Conservation (phyloP, 139 green algal genomes). For the Penium margaritaceum region DNA sequence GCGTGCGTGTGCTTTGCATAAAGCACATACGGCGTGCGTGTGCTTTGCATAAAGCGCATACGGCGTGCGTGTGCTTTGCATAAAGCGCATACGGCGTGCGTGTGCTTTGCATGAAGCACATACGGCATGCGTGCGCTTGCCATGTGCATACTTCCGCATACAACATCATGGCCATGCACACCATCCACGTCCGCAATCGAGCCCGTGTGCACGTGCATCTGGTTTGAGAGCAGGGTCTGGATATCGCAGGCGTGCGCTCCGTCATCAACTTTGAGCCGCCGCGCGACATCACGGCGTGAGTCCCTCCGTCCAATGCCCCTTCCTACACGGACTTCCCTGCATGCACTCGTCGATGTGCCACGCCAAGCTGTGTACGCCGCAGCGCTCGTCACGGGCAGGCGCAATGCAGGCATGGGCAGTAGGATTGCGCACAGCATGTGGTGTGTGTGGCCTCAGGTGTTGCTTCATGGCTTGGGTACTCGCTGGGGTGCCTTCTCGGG, state of each 20-base stretch:
- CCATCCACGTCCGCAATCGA: neutral
- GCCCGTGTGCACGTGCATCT: no score
- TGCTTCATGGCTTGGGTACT: no score
- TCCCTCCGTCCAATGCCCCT: neutral
- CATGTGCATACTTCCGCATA: neutral
- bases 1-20: no score
- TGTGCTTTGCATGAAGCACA: neutral
- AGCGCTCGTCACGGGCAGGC: no score
- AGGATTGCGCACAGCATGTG: no score
- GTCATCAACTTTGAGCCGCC: constrained; percentile 82
- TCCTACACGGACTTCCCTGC: no score
- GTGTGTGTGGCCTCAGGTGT: no score
- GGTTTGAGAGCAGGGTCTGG: constrained; percentile 83
- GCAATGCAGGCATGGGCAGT: no score
- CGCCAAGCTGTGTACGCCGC: no score
- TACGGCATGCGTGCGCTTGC: neutral
- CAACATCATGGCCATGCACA: neutral
- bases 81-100: neutral
- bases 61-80: neutral
- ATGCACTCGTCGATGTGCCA: neutral
- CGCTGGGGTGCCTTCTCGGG: no score
- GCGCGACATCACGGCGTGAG: constrained; percentile 38
- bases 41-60: no score
- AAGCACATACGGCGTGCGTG: no score
- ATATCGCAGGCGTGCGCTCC: constrained; percentile 84